phyloP scores from a whole-genome alignment of 2,329 filamentous ascomycete species.

The Alternaria atra region DNA sequence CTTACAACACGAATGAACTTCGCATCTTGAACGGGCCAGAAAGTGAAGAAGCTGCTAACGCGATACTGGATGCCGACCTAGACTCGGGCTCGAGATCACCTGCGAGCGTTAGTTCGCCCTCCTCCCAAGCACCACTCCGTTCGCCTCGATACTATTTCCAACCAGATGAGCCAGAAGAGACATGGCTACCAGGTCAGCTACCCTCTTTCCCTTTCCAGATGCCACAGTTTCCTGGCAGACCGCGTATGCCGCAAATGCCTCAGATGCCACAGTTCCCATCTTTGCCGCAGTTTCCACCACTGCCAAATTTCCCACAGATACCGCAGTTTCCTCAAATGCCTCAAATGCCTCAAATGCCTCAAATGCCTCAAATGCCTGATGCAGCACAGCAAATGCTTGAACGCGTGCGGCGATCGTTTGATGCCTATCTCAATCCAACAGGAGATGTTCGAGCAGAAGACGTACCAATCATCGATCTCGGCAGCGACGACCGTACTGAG shows the following conservation, averaged over 20 bases:
- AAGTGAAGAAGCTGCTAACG: slow-evolving; percentile 47
- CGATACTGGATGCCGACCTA: slow-evolving; percentile 41
- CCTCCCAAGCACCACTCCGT: slow-evolving; percentile 41
- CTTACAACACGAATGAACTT: slow-evolving; percentile 62
- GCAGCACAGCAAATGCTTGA: slow-evolving; percentile 49
- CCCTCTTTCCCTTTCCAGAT: slow-evolving; percentile 50
- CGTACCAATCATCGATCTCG: slow-evolving; percentile 50
- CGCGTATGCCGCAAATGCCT: slow-evolving; percentile 44
- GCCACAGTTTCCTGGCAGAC: slow-evolving; percentile 45
- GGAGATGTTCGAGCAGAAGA: slow-evolving; percentile 45
- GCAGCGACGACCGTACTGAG: slow-evolving; percentile 47
- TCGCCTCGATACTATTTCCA: slow-evolving; percentile 51
- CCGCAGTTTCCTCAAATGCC: slow-evolving; percentile 42
- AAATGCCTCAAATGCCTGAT: slow-evolving; percentile 39
- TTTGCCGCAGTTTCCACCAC: slow-evolving; percentile 39
- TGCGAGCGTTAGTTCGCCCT: slow-evolving; percentile 44
- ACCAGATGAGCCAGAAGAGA: slow-evolving; percentile 49
- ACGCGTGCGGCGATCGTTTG: slow-evolving; percentile 51
- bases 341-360: slow-evolving; percentile 35
- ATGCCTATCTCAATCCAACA: slow-evolving; percentile 55
- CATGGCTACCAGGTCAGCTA: slow-evolving; percentile 49
- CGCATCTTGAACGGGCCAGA: slow-evolving; percentile 54
- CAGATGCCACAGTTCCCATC: slow-evolving; percentile 43
- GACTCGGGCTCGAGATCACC: slow-evolving; percentile 39
- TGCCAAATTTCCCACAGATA: slow-evolving; percentile 8